phyloP scores from a whole-genome alignment of 2,329 filamentous ascomycete species.

The Lachnellula subtilissima region DNA sequence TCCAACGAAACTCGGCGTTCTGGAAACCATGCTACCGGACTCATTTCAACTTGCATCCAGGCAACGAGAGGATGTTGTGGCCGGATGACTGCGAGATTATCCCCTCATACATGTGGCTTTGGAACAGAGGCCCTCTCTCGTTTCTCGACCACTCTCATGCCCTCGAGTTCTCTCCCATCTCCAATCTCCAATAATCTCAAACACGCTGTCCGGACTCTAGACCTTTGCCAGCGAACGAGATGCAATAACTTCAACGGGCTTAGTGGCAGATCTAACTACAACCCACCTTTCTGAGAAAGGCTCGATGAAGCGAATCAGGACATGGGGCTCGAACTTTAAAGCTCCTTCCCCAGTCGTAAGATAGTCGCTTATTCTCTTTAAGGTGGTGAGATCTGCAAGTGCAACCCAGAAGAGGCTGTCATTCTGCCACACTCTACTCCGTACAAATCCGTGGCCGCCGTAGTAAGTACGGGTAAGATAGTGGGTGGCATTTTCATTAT shows the following conservation, averaged over 20 bases:
- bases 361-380: slow-evolving; percentile 9
- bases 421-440: neutral
- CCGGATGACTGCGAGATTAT: neutral
- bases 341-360: slow-evolving; percentile 7
- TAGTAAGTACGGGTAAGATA: neutral
- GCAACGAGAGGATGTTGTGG: neutral
- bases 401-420: slow-evolving; percentile 3
- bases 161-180: neutral
- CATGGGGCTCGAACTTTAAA: slow-evolving; percentile 9
- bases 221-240: too few relatives aligned
- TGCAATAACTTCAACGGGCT: slow-evolving; percentile 1
- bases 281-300: slow-evolving; percentile 16
- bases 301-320: slow-evolving; percentile 13
- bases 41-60: neutral
- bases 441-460: neutral
- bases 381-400: slow-evolving; percentile 11
- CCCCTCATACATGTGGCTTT: neutral
- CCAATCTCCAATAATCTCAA: neutral
- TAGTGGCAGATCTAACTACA: slow-evolving; percentile 9
- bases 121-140: too few relatives aligned
- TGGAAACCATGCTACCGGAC: neutral
- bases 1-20: neutral
- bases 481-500: neutral
- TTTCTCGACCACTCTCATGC: too few relatives aligned
- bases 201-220: neutral